Percentiles rank a stretch among this genome's conserved stretches.
Evolutionary conservation across 768 basidiomycete genomes (phyloP).

Genomic region (Tricholoma matsutake): DNA sequence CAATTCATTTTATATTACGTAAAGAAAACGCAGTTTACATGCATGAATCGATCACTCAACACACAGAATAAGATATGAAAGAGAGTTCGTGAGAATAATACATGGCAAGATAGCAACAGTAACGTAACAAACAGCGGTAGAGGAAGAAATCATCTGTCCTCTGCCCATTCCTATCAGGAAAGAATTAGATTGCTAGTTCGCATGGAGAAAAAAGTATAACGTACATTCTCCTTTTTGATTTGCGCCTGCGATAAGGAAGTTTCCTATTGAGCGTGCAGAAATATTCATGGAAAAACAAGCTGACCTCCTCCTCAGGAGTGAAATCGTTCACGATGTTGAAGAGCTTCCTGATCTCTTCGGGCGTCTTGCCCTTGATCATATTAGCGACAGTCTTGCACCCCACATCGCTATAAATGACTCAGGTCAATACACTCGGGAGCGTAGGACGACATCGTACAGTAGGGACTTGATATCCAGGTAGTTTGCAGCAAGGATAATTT

Average conservation of each 20-base stretch:
- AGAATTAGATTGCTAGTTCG: constrained; percentile 11
- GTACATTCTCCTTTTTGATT: constrained; percentile 99
- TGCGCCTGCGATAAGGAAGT: constrained; percentile 59
- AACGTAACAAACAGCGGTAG: constrained; percentile 12
- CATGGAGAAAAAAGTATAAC: constrained; percentile 24
- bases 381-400: constrained; percentile 99
- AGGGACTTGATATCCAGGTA: constrained; percentile 99
- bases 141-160: constrained; percentile 64
- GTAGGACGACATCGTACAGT: constrained; percentile 57
- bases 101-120: constrained; percentile 15
- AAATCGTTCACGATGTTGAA: constrained; percentile 99
- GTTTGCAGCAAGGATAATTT: constrained; percentile 99
- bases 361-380: constrained; percentile 99
- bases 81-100: constrained; percentile 10
- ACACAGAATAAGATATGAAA: no score
- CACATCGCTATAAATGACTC: constrained; percentile 64
- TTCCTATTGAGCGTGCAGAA: constrained; percentile 9
- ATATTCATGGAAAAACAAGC: constrained; percentile 16
- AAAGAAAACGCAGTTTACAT: not conserved
- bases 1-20: not conserved
- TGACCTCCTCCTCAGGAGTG: constrained; percentile 97
- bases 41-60: not conserved
- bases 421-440: constrained; percentile 5
- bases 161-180: constrained; percentile 78
- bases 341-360: constrained; percentile 97